Conservation (phyloP, 176 grass and related monocot genomes). For the Elymus sibiricus region DNA sequence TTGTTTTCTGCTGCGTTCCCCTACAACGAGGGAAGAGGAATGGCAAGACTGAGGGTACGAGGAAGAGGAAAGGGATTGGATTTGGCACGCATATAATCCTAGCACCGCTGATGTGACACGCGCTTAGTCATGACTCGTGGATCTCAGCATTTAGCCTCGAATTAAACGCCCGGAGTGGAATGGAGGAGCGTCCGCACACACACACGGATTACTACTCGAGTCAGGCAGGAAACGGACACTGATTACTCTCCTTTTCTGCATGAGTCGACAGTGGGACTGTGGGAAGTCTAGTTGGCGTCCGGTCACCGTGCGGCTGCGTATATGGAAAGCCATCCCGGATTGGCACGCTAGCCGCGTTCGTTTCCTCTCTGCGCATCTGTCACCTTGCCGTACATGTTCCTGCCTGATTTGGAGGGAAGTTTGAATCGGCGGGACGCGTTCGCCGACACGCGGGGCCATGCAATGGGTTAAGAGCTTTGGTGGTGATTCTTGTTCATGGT, state of each 20-base stretch:
- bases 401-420: conserved; percentile 42
- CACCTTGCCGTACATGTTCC: background rate
- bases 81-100: background rate
- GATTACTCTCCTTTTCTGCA: conserved; percentile 21
- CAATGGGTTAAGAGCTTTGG: too few relatives aligned
- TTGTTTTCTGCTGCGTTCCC: too few relatives aligned
- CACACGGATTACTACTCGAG: background rate
- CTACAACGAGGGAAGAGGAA: conserved; percentile 26
- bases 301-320: background rate
- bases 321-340: conserved; percentile 39
- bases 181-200: too few relatives aligned
- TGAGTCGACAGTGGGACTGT: background rate
- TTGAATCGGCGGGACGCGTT: background rate
- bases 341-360: background rate
- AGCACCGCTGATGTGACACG: conserved; percentile 14
- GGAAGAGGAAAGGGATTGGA: conserved; percentile 25
- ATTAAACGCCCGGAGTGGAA: conserved; percentile 32
- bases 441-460: background rate
- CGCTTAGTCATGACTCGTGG: background rate
- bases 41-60: background rate
- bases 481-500: too few relatives aligned
- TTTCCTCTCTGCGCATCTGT: background rate
- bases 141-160: conserved; percentile 29
- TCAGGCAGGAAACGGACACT: background rate
- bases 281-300: conserved; percentile 21